Conservation (phyloP, 176 grass and related monocot species). For the Raddia guianensis region DNA sequence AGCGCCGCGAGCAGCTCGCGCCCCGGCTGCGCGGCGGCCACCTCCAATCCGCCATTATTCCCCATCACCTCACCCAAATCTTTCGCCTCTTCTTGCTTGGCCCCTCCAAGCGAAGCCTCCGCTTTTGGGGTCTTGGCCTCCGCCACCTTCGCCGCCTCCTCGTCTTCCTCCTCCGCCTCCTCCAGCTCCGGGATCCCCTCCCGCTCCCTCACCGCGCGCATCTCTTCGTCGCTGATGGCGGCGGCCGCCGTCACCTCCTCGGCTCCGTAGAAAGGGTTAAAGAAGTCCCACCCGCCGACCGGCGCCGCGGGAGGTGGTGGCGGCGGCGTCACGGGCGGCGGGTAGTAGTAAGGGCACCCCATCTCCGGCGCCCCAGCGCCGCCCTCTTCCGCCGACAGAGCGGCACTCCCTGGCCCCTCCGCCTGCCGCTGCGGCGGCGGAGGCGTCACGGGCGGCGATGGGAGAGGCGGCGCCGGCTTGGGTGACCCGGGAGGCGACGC, state of each 20-base stretch:
- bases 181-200: slow-evolving; percentile 96
- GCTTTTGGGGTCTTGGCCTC: slow-evolving; percentile 22
- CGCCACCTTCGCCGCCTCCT: not conserved
- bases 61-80: slow-evolving; percentile 33
- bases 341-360: slow-evolving; percentile 76
- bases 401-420: not conserved
- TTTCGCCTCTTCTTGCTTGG: slow-evolving; percentile 37
- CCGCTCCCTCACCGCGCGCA: slow-evolving; percentile 77
- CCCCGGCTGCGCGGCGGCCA: slow-evolving; percentile 49
- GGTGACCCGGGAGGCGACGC: slow-evolving; percentile 51
- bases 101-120: slow-evolving; percentile 29
- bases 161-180: slow-evolving; percentile 67
- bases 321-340: slow-evolving; percentile 35
- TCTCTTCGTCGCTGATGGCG: slow-evolving; percentile 66
- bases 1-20: slow-evolving; percentile 83
- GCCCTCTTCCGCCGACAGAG: slow-evolving; percentile 14
- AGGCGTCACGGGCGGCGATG: slow-evolving; percentile 26
- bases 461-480: slow-evolving; percentile 30
- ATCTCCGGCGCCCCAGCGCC: slow-evolving; percentile 44
- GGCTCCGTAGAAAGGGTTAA: slow-evolving; percentile 88
- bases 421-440: not conserved
- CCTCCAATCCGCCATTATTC: slow-evolving; percentile 50
- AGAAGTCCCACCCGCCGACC: slow-evolving; percentile 85
- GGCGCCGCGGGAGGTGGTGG: slow-evolving; percentile 47
- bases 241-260: slow-evolving; percentile 43